phyloP scores from a whole-genome alignment of 2,329 filamentous ascomycete genomes.

The Curvularia verruculosa region DNA sequence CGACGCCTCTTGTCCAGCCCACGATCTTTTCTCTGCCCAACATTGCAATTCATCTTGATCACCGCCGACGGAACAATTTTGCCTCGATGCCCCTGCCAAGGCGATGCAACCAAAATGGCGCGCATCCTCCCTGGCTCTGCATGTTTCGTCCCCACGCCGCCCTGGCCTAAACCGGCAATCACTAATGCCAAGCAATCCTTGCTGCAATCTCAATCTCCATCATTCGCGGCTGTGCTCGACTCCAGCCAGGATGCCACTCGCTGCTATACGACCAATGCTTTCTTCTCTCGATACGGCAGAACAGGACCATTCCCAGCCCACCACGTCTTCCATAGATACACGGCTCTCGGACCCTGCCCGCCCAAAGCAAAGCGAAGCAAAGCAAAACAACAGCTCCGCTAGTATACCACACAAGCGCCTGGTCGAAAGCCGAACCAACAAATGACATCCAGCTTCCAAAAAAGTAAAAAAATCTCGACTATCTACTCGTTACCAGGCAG shows the following conservation, averaged over 20 bases:
- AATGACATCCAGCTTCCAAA: not conserved
- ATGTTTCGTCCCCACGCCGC: constrained; percentile 11
- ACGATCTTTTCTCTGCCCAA: no score
- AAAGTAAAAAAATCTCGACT: not conserved
- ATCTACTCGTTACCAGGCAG: not conserved
- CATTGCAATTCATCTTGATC: no score
- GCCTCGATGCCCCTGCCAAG: constrained; percentile 18
- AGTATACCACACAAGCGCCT: not conserved
- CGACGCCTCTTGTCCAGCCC: not conserved
- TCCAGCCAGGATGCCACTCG: constrained; percentile 4
- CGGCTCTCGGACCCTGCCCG: not conserved
- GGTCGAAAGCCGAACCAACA: not conserved
- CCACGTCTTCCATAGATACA: not conserved
- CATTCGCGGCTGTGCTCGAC: constrained; percentile 1
- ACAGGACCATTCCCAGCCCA: not conserved
- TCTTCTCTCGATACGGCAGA: constrained; percentile 1
- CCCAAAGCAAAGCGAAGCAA: not conserved
- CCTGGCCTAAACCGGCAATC: constrained; percentile 2
- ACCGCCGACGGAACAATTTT: constrained; percentile 9
- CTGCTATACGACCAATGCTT: constrained; percentile 1
- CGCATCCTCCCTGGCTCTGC: constrained; percentile 2
- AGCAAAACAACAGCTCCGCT: not conserved
- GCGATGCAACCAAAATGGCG: constrained; percentile 1
- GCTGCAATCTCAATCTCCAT: not conserved
- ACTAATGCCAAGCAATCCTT: not conserved